Percentiles rank a stretch among this genome's conserved stretches.
These are phyloP conservation scores for Harringtonia lauricola DNA, from an alignment of 2,329 filamentous ascomycete species.

Conservation along the genomic window DNA sequence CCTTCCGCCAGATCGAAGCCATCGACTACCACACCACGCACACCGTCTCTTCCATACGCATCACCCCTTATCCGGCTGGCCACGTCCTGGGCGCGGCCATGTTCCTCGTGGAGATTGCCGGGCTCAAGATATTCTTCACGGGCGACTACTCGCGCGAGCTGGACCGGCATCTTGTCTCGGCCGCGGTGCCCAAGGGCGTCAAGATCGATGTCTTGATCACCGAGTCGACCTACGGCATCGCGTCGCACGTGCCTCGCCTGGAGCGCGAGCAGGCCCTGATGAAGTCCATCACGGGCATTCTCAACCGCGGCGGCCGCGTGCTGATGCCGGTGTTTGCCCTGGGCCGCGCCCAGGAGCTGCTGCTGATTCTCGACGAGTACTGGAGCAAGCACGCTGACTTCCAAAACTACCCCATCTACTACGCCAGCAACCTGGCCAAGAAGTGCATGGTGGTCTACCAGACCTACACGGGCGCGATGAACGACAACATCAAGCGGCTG, in stretches of 20 bases:
- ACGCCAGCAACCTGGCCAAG: constrained; percentile 85
- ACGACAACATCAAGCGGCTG: constrained; percentile 95
- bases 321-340: constrained; percentile 93
- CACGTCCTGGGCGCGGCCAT: constrained; percentile 98
- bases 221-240: constrained; percentile 94
- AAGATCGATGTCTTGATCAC: constrained; percentile 96
- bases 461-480: constrained; percentile 97
- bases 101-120: constrained; percentile 96
- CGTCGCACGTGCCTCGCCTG: constrained; percentile 79
- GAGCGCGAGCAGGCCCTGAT: constrained; percentile 90
- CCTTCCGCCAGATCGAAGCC: constrained; percentile 87
- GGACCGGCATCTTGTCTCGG: constrained; percentile 89
- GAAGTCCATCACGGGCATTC: constrained; percentile 84
- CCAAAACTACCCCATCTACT: constrained; percentile 91
- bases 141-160: constrained; percentile 96
- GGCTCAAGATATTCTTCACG: constrained; percentile 93
- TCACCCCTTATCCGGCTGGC: constrained; percentile 92
- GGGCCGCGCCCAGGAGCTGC: constrained; percentile 83
- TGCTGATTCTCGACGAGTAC: constrained; percentile 93
- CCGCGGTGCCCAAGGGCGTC: constrained; percentile 75
- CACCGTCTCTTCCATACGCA: constrained; percentile 89
- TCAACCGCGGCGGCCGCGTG: constrained; percentile 85
- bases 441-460: constrained; percentile 99
- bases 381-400: constrained; percentile 84
- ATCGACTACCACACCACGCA: constrained; percentile 98